Percentiles rank a stretch among this genome's conserved stretches.
phyloP scores from a whole-genome alignment of 2,329 filamentous ascomycete species.

The Aspergillus felis region DNA sequence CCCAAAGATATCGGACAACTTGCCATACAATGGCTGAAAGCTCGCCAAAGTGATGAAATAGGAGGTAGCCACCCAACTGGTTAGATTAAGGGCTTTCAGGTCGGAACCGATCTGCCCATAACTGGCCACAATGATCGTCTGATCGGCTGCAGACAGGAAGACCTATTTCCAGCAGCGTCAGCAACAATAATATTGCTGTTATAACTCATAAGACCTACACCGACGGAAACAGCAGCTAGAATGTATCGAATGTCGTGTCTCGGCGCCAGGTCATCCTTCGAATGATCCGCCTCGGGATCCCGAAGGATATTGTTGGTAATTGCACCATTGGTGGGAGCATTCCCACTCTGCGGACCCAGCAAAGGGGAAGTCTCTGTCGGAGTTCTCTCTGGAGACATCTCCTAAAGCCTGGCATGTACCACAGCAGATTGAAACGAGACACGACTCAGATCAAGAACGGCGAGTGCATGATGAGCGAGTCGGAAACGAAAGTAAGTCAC shows the following conservation, averaged over 20 bases:
- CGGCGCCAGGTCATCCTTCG: constrained; percentile 42
- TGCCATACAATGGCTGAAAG: constrained; percentile 65
- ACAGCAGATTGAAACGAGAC: not conserved
- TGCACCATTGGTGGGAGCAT: constrained; percentile 20
- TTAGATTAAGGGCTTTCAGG: constrained; percentile 67
- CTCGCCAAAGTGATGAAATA: constrained; percentile 71
- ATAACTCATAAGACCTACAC: constrained; percentile 43
- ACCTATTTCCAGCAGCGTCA: constrained; percentile 45
- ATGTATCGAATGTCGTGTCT: constrained; percentile 53
- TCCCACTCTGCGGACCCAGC: constrained; percentile 30
- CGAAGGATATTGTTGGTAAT: constrained; percentile 13
- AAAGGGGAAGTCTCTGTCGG: constrained; percentile 45
- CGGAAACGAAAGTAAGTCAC: constrained; percentile 5
- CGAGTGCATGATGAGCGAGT: not conserved
- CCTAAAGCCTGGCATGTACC: constrained; percentile 1
- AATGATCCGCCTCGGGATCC: constrained; percentile 16
- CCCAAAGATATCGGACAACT: constrained; percentile 59
- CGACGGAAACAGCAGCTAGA: constrained; percentile 58
- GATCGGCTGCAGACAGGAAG: constrained; percentile 69
- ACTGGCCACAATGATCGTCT: constrained; percentile 73
- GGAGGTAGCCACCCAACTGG: constrained; percentile 69
- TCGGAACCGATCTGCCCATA: constrained; percentile 76
- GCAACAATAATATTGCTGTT: not conserved
- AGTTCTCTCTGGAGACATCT: constrained; percentile 22
- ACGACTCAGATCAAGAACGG: constrained; percentile 4